phyloP scores from a whole-genome alignment of 768 basidiomycete species.

The Chalciporus piperatus region DNA sequence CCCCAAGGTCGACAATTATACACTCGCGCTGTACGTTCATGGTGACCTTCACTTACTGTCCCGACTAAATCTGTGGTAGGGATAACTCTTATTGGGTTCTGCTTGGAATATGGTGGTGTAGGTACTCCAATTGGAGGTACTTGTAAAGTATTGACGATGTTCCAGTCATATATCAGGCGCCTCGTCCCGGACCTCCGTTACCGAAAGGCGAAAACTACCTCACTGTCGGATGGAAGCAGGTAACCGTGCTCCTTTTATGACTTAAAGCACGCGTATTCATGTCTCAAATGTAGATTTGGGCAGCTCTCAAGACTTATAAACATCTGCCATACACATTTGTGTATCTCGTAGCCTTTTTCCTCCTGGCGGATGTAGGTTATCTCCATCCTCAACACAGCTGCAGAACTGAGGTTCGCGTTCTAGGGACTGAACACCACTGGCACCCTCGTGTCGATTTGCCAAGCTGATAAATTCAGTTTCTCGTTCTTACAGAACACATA shows the following conservation, averaged over 20 bases:
- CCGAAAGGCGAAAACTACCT: slow-evolving; percentile 76
- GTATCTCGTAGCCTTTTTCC: slow-evolving; percentile 73
- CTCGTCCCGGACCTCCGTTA: slow-evolving; percentile 75
- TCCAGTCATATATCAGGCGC: slow-evolving; percentile 78
- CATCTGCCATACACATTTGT: slow-evolving; percentile 78
- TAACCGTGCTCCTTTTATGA: slow-evolving; percentile 16
- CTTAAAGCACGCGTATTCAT: background rate
- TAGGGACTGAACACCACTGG: slow-evolving; percentile 81
- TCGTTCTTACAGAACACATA: slow-evolving; percentile 82
- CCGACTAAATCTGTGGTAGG: slow-evolving; percentile 30
- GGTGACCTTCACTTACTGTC: background rate
- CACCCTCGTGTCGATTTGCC: slow-evolving; percentile 71
- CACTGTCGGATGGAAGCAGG: slow-evolving; percentile 86
- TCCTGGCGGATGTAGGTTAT: slow-evolving; percentile 66
- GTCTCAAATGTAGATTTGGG: slow-evolving; percentile 58
- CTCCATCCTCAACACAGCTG: too few relatives aligned
- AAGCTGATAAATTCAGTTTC: slow-evolving; percentile 78
- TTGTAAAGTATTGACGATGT: background rate
- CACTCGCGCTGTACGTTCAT: slow-evolving; percentile 60
- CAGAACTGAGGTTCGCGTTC: too few relatives aligned
- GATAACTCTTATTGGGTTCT: slow-evolving; percentile 77
- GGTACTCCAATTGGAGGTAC: slow-evolving; percentile 19
- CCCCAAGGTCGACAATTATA: slow-evolving; percentile 71
- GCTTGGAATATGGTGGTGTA: slow-evolving; percentile 87
- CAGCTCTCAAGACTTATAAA: slow-evolving; percentile 70